Percentiles rank a stretch among this genome's conserved stretches.
phyloP scores from a whole-genome alignment of 116 monocot species.

The Papilionanthe hybrid region DNA sequence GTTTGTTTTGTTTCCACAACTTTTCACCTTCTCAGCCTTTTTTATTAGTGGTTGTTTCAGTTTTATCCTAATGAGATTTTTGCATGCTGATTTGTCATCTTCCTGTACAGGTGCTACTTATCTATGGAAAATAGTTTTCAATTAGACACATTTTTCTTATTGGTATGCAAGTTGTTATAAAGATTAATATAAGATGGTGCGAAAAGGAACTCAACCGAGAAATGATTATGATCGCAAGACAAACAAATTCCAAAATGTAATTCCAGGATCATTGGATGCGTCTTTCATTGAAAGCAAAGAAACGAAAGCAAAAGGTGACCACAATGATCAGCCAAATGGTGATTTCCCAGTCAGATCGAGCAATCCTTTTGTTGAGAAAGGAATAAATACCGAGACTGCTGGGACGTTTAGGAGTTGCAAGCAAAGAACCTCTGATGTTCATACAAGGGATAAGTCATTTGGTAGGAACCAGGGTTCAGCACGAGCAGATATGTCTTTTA shows the following conservation, averaged over 20 bases:
- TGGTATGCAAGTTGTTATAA: background rate
- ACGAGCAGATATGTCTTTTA: slow-evolving; percentile 14
- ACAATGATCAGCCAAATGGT: slow-evolving; percentile 15
- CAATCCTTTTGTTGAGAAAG: slow-evolving; percentile 4
- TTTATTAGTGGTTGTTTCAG: background rate
- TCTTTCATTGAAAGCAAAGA: slow-evolving; percentile 19
- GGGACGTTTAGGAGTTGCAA: slow-evolving; percentile 28
- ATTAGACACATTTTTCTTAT: background rate
- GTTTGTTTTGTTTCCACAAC: background rate
- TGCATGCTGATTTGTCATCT: background rate
- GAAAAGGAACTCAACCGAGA: slow-evolving; percentile 51
- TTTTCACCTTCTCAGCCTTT: background rate
- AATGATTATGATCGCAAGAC: slow-evolving; percentile 31
- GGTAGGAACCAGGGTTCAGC: slow-evolving; percentile 19
- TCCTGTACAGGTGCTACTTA: slow-evolving; percentile 2
- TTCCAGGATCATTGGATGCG: slow-evolving; percentile 15
- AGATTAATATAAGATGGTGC: slow-evolving; percentile 41
- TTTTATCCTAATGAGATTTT: background rate
- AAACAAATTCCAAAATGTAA: slow-evolving; percentile 14
- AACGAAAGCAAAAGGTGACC: slow-evolving; percentile 7
- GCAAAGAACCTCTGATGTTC: slow-evolving; percentile 15
- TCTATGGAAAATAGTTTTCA: slow-evolving; percentile 3
- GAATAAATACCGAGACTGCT: slow-evolving; percentile 1
- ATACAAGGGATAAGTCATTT: slow-evolving; percentile 18
- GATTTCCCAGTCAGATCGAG: slow-evolving; percentile 14